Evolutionary conservation across 306 rosid genomes (phyloP), one percentile per base, ranked within the genome.

Genomic region (Styphnolobium japonicum): DNA sequence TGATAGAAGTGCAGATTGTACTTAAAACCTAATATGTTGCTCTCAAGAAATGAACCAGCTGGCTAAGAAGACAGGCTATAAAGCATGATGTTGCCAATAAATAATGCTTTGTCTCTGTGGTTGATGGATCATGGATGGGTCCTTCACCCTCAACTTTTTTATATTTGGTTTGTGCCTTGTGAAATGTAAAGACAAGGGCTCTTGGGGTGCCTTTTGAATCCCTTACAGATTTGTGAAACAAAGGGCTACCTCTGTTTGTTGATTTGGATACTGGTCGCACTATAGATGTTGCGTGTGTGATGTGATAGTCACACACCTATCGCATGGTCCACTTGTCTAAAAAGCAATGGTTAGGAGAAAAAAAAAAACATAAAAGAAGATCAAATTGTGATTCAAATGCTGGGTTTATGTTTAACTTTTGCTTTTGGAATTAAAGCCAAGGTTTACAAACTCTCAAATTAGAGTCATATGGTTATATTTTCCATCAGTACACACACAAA

Each of bases 11-110:
- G 36, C 0, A 10, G 10, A 33, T 19, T 64, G 80, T 49, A 3
- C 67, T 19, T 64, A 22, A 22, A 10, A 11, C 16, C 56, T 23
- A 2, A 65, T n/a, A n/a, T 15, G 40, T 52, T 37, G 33, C n/a
- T 16, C 21, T 6, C 18, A 7, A 66, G 39, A n/a, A 60, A 56
- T 8, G 78, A 58, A 71, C 57, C 78, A 80, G 78, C 78, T 71
- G 72, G 83, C 73, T 2, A 29, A 72, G 69, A 73, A 46, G 14
- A 49, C 37, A 58, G 11, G 10, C 55, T 15, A 56, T 39, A 63
- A 22, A 29, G 63, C 22, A 52, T 55, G 31, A 21, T 55, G 57
- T 10, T 55, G 61, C 61, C 61, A 21, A 10, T 3, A 29, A n/a
- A 16, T 16, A 49, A 70, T 31, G 19, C 62, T 19, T n/a, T 51